Base-by-base conservation (phyloP, 2,329 filamentous ascomycete genomes). In the Sporothrix sp. region DNA sequence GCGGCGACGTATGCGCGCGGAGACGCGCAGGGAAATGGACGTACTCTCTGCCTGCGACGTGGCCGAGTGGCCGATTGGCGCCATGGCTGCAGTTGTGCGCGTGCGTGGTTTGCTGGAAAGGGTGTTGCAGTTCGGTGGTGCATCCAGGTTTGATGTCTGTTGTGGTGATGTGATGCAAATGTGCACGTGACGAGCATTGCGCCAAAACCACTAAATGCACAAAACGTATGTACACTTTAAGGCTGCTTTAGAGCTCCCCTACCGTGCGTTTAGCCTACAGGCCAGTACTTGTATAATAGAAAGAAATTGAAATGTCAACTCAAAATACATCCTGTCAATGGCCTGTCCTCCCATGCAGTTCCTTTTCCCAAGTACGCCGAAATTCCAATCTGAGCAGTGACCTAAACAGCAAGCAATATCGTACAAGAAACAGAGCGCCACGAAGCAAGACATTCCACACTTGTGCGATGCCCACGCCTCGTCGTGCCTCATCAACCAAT, bases 31-130 rank as follows among this genome's bases (percentile, higher is more conserved):
- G 27, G 6, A 27, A 13, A 36, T 9, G 30, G 20, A 44, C 54
- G 13, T 7, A 58, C 55, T 52, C 25, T 58, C 57, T 13, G 55
- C 51, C 42, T 56, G 40, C 11, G 48, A 50, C 38, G 54, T 54
- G n/a, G 50, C 47, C 4, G 52, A 44, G 3, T 49, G 48, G 32
- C 55, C 67, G 42, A 71, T 63, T 23, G 70, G 70, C 37, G 70
- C 68, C 70, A 72, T 72, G 53, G 39, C 57, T 54, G 55, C 42
- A 30, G 21, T 6, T 28, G 25, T 10, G 25, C 25, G 25, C 25
- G 25, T 28, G 25, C 25, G 25, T 10, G 10, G 10, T 28, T 28
- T 5, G 10, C 10, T 28, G 25, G 6, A 5, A 28, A n/a, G n/a
- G n/a, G n/a, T n/a, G n/a, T n/a, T n/a, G n/a, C n/a, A n/a, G n/a